phyloP scores from a whole-genome alignment of 2,329 filamentous ascomycete species.

The Alternaria infectoria region DNA sequence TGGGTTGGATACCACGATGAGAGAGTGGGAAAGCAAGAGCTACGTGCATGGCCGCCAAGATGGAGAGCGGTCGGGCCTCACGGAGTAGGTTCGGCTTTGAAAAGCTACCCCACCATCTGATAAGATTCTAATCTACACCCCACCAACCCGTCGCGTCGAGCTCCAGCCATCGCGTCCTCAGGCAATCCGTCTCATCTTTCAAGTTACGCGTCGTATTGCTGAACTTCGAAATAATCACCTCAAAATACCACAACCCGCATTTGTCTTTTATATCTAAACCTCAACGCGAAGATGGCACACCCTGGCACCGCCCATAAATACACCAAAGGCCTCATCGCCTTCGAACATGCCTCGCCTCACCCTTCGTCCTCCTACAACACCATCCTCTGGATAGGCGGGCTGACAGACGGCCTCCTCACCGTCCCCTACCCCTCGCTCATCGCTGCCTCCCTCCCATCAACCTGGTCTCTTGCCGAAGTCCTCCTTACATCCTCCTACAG shows the following conservation, averaged over 20 bases:
- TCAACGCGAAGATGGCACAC: constrained; percentile 33
- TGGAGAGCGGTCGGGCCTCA: neutral
- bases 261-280: neutral
- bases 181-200: neutral
- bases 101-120: constrained; percentile 14
- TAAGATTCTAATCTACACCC: constrained; percentile 4
- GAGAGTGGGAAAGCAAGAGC: neutral
- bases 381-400: constrained; percentile 72
- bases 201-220: neutral
- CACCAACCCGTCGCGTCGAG: constrained; percentile 4
- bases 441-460: constrained; percentile 54
- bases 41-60: neutral
- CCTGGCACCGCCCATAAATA: constrained; percentile 53
- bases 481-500: constrained; percentile 60
- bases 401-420: constrained; percentile 72
- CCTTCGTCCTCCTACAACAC: constrained; percentile 56
- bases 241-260: neutral
- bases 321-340: constrained; percentile 51
- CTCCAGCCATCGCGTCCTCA: neutral
- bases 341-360: constrained; percentile 51
- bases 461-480: constrained; percentile 61
- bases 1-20: neutral
- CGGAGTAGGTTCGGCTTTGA: neutral
- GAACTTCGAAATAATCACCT: neutral
- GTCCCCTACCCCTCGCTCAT: constrained; percentile 64